A percentile compares a stretch with the other conserved stretches of the same genome.
Evolutionary conservation across 1,284 basidiomycete species (phyloP).

Genomic region (Irpex rosettiformis): DNA sequence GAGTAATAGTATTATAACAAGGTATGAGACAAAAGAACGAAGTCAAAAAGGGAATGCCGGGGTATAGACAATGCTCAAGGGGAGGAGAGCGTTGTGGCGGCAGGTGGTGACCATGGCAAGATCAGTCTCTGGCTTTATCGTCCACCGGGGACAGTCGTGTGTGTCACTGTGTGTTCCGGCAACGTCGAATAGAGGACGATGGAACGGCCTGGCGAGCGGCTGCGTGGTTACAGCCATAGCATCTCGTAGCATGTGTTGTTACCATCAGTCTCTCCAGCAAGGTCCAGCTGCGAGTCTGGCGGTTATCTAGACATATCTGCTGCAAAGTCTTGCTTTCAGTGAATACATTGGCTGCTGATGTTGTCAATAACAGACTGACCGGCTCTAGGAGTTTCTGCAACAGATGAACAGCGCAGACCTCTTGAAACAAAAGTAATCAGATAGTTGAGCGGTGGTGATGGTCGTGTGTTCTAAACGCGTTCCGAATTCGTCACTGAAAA

Average conservation of each 20-base stretch:
- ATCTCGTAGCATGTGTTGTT: neutral
- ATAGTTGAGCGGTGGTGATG: neutral
- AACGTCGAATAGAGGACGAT: neutral
- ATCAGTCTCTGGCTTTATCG: neutral
- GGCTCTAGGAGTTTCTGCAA: neutral
- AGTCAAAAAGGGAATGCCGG: neutral
- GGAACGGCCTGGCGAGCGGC: slow-evolving; percentile 1
- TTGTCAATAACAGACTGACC: neutral
- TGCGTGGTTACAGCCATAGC: neutral
- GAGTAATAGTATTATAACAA: neutral
- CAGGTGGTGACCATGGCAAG: neutral
- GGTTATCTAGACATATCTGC: neutral
- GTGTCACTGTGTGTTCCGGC: neutral
- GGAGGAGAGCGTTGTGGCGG: slow-evolving; percentile 4
- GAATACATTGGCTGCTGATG: neutral
- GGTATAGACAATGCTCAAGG: slow-evolving; percentile 8
- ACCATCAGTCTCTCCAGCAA: neutral
- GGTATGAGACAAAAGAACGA: neutral
- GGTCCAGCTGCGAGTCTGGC: neutral
- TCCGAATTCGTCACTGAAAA: neutral
- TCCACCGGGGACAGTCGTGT: neutral
- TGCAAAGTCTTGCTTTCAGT: neutral
- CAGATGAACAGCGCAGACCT: neutral
- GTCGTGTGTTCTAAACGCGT: neutral
- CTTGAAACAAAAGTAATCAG: neutral